A percentile compares a stretch with the other conserved stretches of the same genome.
Evolutionary conservation across 2,329 filamentous ascomycete species (phyloP).

Genomic region (Ophiostoma sp.): DNA sequence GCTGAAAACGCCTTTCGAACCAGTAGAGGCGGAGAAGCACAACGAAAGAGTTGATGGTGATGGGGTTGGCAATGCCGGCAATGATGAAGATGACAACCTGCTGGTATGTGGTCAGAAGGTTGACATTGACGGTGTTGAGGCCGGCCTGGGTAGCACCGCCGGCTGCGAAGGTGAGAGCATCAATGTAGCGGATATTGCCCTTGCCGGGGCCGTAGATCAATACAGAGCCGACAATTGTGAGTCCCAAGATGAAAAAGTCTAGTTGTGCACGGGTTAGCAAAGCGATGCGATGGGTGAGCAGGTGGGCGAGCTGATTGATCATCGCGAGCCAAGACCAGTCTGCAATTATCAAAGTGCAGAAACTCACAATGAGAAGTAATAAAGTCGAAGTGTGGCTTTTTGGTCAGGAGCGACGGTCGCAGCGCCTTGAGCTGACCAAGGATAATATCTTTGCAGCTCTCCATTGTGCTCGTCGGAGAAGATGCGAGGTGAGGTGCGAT

Average conservation of each 20-base stretch:
- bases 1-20: conserved; percentile 95
- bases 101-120: conserved; percentile 63
- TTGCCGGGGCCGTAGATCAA: conserved; percentile 57
- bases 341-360: neutral
- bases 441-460: conserved; percentile 27
- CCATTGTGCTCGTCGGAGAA: conserved; percentile 22
- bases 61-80: conserved; percentile 71
- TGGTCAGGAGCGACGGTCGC: conserved; percentile 54
- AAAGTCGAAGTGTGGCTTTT: conserved; percentile 69
- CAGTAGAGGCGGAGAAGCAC: conserved; percentile 93
- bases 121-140: conserved; percentile 72
- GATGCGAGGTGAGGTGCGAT: neutral
- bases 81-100: conserved; percentile 68
- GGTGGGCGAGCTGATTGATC: neutral
- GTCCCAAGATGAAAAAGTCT: conserved; percentile 66
- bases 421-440: conserved; percentile 45
- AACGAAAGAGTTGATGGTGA: conserved; percentile 76
- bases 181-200: conserved; percentile 63
- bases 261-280: neutral
- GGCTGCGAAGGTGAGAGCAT: conserved; percentile 82
- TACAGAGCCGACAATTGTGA: conserved; percentile 68
- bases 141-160: conserved; percentile 89
- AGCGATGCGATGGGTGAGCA: neutral
- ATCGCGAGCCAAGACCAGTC: neutral
- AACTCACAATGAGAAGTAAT: conserved; percentile 71